These are phyloP conservation scores for Solanum aculeatissimum DNA, from an alignment of 305 asterid genomes.

Conservation along the genomic window DNA sequence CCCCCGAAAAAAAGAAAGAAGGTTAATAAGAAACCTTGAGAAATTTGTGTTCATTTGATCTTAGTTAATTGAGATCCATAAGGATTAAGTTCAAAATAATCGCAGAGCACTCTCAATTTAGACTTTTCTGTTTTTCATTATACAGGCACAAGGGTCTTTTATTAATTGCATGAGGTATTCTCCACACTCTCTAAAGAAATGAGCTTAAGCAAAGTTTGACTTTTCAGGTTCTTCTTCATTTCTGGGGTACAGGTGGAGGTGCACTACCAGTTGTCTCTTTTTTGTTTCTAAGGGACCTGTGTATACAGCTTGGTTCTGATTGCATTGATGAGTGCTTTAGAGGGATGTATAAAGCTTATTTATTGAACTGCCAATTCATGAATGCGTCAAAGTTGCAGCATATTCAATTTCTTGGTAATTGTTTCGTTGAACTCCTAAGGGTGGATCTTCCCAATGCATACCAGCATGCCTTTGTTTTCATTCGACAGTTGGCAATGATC, in stretches of 20 bases:
- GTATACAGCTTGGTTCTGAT: conserved; percentile 67
- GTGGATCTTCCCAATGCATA: conserved; percentile 72
- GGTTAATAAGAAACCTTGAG: not conserved
- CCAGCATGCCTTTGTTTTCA: conserved; percentile 80
- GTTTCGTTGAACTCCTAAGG: conserved; percentile 63
- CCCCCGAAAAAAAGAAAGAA: not conserved
- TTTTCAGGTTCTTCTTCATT: conserved; percentile 83
- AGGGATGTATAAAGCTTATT: conserved; percentile 90
- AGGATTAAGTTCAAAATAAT: not conserved
- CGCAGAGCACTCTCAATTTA: not conserved
- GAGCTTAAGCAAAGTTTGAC: not conserved
- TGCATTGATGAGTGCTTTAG: conserved; percentile 74
- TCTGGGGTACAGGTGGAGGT: conserved; percentile 93
- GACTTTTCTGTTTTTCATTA: not conserved
- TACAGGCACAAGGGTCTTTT: not conserved
- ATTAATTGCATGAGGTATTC: not conserved
- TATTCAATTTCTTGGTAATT: conserved; percentile 79
- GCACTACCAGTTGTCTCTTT: conserved; percentile 85
- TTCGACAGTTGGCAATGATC: conserved; percentile 80
- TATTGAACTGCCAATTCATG: conserved; percentile 71
- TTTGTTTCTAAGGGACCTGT: conserved; percentile 70
- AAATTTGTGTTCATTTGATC: not conserved
- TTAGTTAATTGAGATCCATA: not conserved
- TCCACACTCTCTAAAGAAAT: not conserved
- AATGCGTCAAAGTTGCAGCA: conserved; percentile 75